Conservation (phyloP, 1,139 yeast genomes). For the Geotrichum phurueaensis region DNA sequence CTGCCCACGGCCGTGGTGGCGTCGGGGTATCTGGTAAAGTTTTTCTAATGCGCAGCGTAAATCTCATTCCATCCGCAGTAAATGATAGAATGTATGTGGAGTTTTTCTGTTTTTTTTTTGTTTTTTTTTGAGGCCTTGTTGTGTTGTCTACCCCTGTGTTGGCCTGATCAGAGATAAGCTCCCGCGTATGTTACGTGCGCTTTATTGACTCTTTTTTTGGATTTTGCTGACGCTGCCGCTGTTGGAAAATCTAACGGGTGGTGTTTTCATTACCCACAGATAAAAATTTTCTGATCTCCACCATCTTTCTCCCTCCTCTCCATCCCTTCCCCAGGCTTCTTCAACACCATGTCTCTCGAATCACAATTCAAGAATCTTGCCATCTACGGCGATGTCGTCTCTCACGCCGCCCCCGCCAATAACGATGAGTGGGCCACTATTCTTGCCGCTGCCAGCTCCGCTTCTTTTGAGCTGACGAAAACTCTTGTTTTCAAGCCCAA, state of each 20-base stretch:
- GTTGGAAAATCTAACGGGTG: background rate
- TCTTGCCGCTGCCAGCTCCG: background rate
- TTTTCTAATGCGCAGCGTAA: background rate
- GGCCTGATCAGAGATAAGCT: background rate
- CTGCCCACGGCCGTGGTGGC: background rate
- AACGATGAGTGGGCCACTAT: constrained; percentile 29
- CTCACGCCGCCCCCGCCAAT: constrained; percentile 27
- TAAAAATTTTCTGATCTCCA: background rate
- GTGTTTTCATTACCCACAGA: background rate
- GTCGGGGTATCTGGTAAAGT: background rate
- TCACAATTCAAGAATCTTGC: background rate
- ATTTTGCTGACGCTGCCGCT: background rate
- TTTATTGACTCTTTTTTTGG: background rate
- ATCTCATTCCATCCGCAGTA: background rate
- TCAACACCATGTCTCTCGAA: constrained; percentile 9
- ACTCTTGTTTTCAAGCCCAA: constrained; percentile 86
- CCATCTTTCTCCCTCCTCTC: background rate
- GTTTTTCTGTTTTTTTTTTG: no score
- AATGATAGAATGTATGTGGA: background rate
- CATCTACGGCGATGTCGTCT: constrained; percentile 10
- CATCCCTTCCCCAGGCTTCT: background rate
- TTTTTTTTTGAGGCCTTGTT: background rate
- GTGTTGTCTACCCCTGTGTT: background rate
- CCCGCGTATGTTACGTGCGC: background rate
- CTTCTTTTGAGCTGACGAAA: constrained; percentile 42